Base-by-base conservation (phyloP, 2,329 filamentous ascomycete genomes). In the Trichophyton equinum region DNA sequence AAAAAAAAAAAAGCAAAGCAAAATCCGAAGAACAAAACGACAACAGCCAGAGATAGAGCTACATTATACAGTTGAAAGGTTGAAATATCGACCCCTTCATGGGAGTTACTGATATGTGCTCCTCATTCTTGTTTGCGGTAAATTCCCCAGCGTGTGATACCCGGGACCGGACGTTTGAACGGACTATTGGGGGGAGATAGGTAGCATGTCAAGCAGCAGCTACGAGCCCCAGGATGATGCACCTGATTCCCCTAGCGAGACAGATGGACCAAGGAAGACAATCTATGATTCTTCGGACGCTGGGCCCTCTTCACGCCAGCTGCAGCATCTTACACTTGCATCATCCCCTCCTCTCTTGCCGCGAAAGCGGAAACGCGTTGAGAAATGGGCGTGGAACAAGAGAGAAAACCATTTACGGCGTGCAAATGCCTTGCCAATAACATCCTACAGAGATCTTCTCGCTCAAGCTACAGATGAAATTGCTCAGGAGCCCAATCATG, bases 391-490 rank as follows among this genome's bases (percentile, higher is more conserved):
- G n/a, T 57, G 33, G 55, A 57, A 57, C 38, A 57, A 57, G n/a
- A 57, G 55, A 40, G 55, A 57, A 38, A 57, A 57, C 30, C 38
- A 57, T 30, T 5, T 57, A 13, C 27, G 55, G 18, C 30, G 55
- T 25, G 38, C 55, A 7, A 38, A 38, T 22, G 33, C 30, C n/a
- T 33, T 20, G 20, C 33, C 30, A 2, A 57, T 40, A 38, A 4
- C n/a, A 47, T 38, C 74, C 25, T 84, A 84, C 65, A 72, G 74
- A 18, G 65, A 76, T 13, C 64, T 83, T 1, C 71, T 83, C 33
- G 85, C 88, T 64, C 72, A 75, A 22, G 80, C 83, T 30, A 83
- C 86, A 59, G 70, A 78, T n/a, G 68, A 68, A 30, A 25, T 65
- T 15, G 15, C 61, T n/a, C 60, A 61, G n/a, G 55, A 53, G 13